Evolutionary conservation across 345 rosid genomes (phyloP).

Genomic region (Brassica napus): DNA sequence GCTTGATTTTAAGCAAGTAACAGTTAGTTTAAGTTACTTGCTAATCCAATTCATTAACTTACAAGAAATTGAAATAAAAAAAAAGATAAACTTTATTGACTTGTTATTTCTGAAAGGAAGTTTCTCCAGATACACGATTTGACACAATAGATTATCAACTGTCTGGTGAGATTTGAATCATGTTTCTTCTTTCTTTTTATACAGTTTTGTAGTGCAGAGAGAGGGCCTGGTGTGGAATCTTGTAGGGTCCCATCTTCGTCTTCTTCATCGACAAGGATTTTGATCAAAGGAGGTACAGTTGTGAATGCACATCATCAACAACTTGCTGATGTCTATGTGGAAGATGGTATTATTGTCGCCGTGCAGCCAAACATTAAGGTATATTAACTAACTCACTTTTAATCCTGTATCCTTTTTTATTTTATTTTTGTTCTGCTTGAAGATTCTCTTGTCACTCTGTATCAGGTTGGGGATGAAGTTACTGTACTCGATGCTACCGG

Average conservation of each 20-base stretch:
- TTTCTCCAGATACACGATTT: not conserved
- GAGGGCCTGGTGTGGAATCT: constrained; percentile 41
- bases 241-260: constrained; percentile 49
- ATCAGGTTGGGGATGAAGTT: constrained; percentile 87
- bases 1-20: not conserved
- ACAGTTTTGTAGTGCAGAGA: constrained; percentile 70
- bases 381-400: constrained; percentile 13
- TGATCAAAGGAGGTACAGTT: constrained; percentile 88
- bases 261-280: constrained; percentile 53
- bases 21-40: not conserved
- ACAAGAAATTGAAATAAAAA: not conserved
- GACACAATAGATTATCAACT: not conserved
- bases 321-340: constrained; percentile 86
- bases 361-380: constrained; percentile 66
- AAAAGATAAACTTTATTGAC: not conserved
- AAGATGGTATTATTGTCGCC: constrained; percentile 70
- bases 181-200: not conserved
- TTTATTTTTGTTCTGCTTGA: not conserved
- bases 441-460: constrained; percentile 18
- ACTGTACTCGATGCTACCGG: constrained; percentile 86
- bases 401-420: not conserved
- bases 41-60: not conserved
- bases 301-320: constrained; percentile 85
- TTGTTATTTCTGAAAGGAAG: not conserved
- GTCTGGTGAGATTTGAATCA: not conserved